These are phyloP conservation scores for Apiosordaria backusii DNA, from an alignment of 495 filamentous ascomycete species.

Conservation along the genomic window DNA sequence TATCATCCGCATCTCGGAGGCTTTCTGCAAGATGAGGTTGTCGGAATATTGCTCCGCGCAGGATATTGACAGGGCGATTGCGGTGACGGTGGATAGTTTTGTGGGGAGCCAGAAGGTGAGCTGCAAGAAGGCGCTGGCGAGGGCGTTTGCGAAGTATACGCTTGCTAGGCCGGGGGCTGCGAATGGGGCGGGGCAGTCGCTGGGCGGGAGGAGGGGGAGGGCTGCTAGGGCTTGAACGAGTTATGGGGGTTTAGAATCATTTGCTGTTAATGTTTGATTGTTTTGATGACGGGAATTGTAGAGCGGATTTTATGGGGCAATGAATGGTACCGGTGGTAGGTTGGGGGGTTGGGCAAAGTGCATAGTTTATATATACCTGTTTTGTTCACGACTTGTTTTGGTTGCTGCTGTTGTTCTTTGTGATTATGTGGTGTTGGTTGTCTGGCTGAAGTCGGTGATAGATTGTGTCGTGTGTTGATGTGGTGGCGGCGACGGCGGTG, in stretches of 20 bases:
- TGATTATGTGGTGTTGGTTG: neutral
- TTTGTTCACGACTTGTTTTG: neutral
- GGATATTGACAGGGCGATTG: conserved; percentile 96
- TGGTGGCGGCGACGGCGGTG: neutral
- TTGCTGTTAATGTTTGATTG: neutral
- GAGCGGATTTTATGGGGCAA: neutral
- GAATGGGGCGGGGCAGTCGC: neutral
- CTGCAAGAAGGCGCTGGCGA: conserved; percentile 93
- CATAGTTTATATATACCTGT: neutral
- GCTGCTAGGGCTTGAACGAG: neutral
- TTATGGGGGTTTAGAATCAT: too few relatives aligned
- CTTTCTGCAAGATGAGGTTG: conserved; percentile 94
- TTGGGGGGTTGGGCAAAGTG: neutral
- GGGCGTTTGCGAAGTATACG: conserved; percentile 96
- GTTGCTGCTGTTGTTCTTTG: neutral
- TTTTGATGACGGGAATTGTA: neutral
- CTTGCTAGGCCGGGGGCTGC: conserved; percentile 43
- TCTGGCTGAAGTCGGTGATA: neutral
- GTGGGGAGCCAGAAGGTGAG: conserved; percentile 95
- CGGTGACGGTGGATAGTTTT: conserved; percentile 94
- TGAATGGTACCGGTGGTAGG: neutral
- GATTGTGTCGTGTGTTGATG: neutral
- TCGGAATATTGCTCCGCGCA: conserved; percentile 83
- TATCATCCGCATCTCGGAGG: conserved; percentile 88
- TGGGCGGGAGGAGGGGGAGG: neutral